Conservation (phyloP, 345 rosid species). For the Citrus australasica region DNA sequence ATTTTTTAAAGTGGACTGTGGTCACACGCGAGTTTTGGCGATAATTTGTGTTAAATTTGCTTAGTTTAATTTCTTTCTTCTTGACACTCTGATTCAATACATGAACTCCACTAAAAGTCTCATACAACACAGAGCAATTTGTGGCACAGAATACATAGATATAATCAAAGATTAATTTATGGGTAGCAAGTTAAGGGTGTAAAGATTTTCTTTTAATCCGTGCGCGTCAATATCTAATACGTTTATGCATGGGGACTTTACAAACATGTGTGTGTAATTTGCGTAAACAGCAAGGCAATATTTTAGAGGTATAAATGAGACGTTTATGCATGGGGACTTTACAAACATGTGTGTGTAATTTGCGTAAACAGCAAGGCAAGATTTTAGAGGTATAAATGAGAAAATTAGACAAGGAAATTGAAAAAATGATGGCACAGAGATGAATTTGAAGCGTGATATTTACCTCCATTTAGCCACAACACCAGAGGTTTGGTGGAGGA, state of each 20-base stretch:
- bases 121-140: too few species aligned
- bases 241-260: too few species aligned
- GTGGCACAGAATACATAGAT: too few species aligned
- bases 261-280: too few species aligned
- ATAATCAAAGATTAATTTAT: too few species aligned
- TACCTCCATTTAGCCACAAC: conserved; percentile 25
- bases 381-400: not conserved
- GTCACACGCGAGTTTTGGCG: not conserved
- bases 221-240: not conserved
- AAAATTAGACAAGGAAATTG: too few species aligned
- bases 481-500: conserved; percentile 42
- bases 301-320: too few species aligned
- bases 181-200: not conserved
- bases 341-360: not conserved
- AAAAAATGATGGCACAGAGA: not conserved
- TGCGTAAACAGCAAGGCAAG: not conserved
- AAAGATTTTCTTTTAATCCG: not conserved
- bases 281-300: too few species aligned
- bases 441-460: not conserved
- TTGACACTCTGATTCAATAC: too few species aligned
- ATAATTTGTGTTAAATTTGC: too few species aligned
- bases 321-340: not conserved
- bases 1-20: not conserved
- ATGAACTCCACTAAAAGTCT: too few species aligned
- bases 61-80: too few species aligned